A percentile compares a stretch with the other conserved stretches of the same genome.
Evolutionary conservation across 2,329 filamentous ascomycete genomes (phyloP).

Genomic region (Fusarium sororula): DNA sequence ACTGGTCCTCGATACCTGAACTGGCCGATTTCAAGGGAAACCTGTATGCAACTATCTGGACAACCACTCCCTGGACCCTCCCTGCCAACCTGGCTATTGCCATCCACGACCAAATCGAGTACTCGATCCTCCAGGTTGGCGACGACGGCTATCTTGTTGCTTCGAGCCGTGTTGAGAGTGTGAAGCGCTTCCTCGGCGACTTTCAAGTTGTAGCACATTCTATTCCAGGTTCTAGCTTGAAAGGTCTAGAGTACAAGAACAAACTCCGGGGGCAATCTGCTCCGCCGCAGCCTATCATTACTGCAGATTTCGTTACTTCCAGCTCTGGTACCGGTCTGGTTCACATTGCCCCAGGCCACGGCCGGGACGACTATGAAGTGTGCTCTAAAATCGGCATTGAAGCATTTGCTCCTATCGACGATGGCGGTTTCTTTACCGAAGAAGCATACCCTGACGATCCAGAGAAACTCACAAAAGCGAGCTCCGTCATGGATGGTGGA

Average conservation of each 20-base stretch:
- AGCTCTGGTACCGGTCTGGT: conserved; percentile 96
- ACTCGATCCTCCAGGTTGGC: conserved; percentile 70
- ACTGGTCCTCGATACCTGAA: conserved; percentile 45
- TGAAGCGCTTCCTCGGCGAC: conserved; percentile 60
- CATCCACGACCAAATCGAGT: conserved; percentile 77
- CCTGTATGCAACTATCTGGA: conserved; percentile 92
- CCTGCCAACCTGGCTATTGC: conserved; percentile 93
- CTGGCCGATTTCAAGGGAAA: conserved; percentile 55
- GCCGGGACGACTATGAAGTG: conserved; percentile 93
- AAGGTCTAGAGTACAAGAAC: conserved; percentile 74
- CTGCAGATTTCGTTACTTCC: conserved; percentile 88
- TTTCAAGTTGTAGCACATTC: conserved; percentile 63
- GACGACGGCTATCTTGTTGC: conserved; percentile 75
- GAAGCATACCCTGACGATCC: conserved; percentile 80
- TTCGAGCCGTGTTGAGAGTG: conserved; percentile 71
- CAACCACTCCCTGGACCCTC: conserved; percentile 96
- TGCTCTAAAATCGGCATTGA: conserved; percentile 76
- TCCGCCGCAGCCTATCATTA: conserved; percentile 73
- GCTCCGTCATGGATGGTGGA: conserved; percentile 76
- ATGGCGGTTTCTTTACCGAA: conserved; percentile 80
- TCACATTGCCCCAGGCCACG: conserved; percentile 92
- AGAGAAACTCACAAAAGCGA: conserved; percentile 69
- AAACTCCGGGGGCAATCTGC: conserved; percentile 69
- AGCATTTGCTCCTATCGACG: conserved; percentile 84
- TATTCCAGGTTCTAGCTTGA: conserved; percentile 72